phyloP scores from a whole-genome alignment of 2,329 filamentous ascomycete species.

The Aspergillus pseudoviridinutans region DNA sequence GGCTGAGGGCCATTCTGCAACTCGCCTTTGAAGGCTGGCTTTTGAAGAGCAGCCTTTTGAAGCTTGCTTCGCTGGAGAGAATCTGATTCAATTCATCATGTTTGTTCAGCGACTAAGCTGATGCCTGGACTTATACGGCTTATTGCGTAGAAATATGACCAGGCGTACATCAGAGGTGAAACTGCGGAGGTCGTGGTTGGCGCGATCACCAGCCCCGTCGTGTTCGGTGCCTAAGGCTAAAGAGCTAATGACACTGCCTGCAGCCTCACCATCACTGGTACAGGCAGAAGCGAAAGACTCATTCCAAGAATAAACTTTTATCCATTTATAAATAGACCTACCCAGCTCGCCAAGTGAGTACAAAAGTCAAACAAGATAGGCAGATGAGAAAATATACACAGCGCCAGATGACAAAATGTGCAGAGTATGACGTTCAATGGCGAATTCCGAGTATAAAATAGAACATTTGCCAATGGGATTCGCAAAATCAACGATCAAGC shows the following conservation, averaged over 20 bases:
- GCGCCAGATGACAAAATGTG: background rate
- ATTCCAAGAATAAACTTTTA: conserved; percentile 7
- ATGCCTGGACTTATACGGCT: background rate
- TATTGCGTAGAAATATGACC: background rate
- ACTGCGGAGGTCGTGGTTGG: background rate
- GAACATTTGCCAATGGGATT: background rate
- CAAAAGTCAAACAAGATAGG: background rate
- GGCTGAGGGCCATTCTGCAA: background rate
- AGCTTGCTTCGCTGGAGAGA: background rate
- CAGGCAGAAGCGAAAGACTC: background rate
- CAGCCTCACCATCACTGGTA: background rate
- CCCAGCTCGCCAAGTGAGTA: conserved; percentile 11
- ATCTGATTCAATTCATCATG: background rate
- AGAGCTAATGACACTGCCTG: background rate
- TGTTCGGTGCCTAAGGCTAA: background rate
- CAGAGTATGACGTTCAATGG: background rate
- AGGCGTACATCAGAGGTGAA: background rate
- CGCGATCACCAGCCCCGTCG: background rate
- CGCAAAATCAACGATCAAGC: background rate
- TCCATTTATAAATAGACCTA: conserved; percentile 9
- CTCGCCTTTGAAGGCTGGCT: background rate
- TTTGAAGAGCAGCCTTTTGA: background rate
- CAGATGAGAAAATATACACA: background rate
- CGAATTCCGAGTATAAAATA: background rate
- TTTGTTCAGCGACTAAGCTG: background rate